Percentiles rank a stretch among this genome's conserved stretches.
Conservation (phyloP, 257 asterid species). For the Penstemon davidsonii region DNA sequence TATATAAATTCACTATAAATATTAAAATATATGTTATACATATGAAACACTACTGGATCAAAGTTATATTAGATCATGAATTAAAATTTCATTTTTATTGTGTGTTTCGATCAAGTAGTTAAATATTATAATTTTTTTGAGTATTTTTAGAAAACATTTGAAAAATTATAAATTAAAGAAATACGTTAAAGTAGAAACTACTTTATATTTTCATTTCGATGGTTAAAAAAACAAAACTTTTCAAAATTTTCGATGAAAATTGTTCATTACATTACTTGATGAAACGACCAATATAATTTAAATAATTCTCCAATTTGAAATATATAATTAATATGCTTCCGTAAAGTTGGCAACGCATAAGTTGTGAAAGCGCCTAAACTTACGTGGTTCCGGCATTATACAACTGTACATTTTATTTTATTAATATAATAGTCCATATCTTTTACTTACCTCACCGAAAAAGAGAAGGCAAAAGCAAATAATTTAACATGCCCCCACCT, state of each 20-base stretch:
- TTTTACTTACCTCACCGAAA: conserved; percentile 1
- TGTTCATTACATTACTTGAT: background rate
- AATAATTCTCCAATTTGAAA: background rate
- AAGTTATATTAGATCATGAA: too few species aligned
- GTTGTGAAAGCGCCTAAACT: background rate
- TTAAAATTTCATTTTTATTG: too few species aligned
- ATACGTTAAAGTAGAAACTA: too few species aligned
- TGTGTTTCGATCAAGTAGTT: too few species aligned
- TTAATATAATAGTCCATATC: background rate
- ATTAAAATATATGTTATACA: too few species aligned
- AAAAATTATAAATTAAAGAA: too few species aligned
- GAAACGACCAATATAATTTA: background rate
- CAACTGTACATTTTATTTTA: conserved; percentile 8
- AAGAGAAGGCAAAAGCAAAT: background rate
- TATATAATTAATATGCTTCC: background rate
- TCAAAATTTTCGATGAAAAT: background rate
- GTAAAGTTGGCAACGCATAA: conserved; percentile 6
- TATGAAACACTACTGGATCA: too few species aligned
- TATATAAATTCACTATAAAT: too few species aligned
- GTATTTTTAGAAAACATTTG: too few species aligned
- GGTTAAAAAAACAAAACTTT: too few species aligned
- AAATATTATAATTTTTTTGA: too few species aligned
- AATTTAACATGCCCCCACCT: background rate
- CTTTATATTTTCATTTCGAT: too few species aligned
- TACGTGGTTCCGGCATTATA: conserved; percentile 22